Conservation (phyloP, 805 yeast genomes). For the Cyberlindnera saturnus region DNA sequence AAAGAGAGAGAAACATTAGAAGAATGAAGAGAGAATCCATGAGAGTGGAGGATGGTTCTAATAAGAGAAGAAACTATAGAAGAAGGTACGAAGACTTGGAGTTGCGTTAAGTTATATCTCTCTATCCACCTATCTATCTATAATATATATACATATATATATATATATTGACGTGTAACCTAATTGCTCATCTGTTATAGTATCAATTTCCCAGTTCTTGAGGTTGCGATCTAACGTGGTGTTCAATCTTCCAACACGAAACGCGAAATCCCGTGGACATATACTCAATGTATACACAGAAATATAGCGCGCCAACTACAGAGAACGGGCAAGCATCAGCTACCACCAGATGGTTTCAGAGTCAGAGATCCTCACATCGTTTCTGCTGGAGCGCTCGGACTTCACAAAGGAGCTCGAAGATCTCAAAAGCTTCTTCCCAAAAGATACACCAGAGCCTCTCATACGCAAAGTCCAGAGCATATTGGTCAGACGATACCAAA, state of each 20-base stretch:
- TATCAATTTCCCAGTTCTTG: no score
- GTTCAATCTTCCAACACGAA: no score
- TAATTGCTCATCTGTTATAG: no score
- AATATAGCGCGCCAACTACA: no score
- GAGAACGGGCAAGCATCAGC: no score
- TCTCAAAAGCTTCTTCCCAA: conserved; percentile 12
- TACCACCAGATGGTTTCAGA: conserved; percentile 12
- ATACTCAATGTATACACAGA: no score
- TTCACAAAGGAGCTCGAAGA: conserved; percentile 4
- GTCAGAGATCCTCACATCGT: conserved; percentile 10
- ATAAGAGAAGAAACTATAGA: conserved; percentile 33
- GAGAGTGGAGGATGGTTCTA: conserved; percentile 51
- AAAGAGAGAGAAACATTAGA: conserved; percentile 85
- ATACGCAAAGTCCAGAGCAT: neutral
- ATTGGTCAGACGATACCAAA: conserved; percentile 1
- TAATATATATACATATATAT: no score
- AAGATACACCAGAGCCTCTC: conserved; percentile 2
- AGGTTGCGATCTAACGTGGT: no score
- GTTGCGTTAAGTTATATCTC: neutral
- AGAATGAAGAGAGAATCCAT: conserved; percentile 89
- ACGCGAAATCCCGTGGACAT: no score
- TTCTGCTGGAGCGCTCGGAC: conserved; percentile 14
- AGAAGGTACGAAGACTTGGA: conserved; percentile 42
- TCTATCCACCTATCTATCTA: no score
- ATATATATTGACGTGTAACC: no score